Base-by-base conservation (phyloP, 805 yeast species). In the Wickerhamiella cacticola region DNA sequence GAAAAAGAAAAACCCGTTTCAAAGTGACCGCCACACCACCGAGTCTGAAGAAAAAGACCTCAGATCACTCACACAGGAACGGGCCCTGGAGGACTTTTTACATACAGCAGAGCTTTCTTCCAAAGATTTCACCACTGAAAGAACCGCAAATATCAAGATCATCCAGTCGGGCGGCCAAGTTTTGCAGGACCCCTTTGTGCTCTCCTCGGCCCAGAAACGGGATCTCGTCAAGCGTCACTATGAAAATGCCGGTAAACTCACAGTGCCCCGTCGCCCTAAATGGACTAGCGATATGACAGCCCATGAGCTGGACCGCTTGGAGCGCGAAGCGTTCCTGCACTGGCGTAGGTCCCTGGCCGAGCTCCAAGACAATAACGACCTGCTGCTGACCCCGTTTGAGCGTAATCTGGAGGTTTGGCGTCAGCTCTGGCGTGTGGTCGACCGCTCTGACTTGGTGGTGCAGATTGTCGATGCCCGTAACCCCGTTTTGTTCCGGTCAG, bases 401-500 rank as follows among this genome's bases (percentile, higher is more conserved):
- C 78, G 98, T 69, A 92, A 92, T 63, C 71, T 92, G 54, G 96
- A 89, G 71, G 96, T 92, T 50, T 92, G 98, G 98, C 79, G 92
- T 62, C 98, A 92, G 67, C 70, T 92, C 55, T 92, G 98, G 98
- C 76, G 98, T 67, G 98, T 92, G 39, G 83, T 87, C 21, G 98
- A 92, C 65, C 77, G 97, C 61, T 84, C 92, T 21, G 96, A 89
- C 64, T 71, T 92, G 57, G 78, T 92, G 34, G 96, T 92, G 5
- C 98, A 92, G 63, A 92, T 92, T 68, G 97, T 92, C 24, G 98
- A 92, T 68, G 97, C 96, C 10, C 75, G 98, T 66, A 87, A 85
- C 61, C 98, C 98, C 4, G 67, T 88, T 50, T 70, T 86, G 51
- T 92, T 86, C 69, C 75, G 97, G 62, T 87, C 96, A 1, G 75